Conservation (phyloP, 768 basidiomycete species). For the Tubosaeta sp. region DNA sequence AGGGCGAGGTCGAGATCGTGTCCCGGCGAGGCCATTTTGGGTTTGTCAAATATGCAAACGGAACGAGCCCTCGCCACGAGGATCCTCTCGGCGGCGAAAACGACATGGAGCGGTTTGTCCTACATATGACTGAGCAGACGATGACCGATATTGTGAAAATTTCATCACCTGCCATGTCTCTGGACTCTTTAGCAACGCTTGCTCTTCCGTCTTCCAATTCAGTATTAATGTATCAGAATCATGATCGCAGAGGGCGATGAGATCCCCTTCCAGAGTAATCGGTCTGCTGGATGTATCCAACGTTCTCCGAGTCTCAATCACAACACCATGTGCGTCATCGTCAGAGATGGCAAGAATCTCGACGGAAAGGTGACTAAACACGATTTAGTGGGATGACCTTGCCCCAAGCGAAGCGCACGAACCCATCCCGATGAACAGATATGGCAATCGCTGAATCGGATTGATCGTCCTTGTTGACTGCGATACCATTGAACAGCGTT, state of each 20-base stretch:
- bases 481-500: conserved; percentile 48
- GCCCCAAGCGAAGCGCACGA: conserved; percentile 21
- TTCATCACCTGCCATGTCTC: conserved; percentile 30
- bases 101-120: conserved; percentile 50
- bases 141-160: conserved; percentile 1
- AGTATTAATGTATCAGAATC: conserved; percentile 46
- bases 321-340: conserved; percentile 7
- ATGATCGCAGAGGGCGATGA: conserved; percentile 54
- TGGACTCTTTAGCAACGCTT: conserved; percentile 43
- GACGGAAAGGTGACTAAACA: conserved; percentile 17
- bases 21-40: conserved; percentile 31
- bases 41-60: conserved; percentile 51
- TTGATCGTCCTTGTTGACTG: conserved; percentile 42
- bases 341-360: conserved; percentile 27
- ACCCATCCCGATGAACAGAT: conserved; percentile 46
- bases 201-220: conserved; percentile 49
- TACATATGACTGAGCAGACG: conserved; percentile 23
- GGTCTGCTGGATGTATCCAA: conserved; percentile 44
- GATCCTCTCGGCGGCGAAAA: conserved; percentile 43
- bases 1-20: conserved; percentile 14
- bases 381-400: conserved; percentile 10
- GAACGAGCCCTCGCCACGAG: conserved; percentile 59
- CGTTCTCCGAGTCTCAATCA: conserved; percentile 31
- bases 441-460: conserved; percentile 50
- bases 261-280: conserved; percentile 45